These are phyloP conservation scores for Arabis alpina DNA, from an alignment of 345 rosid species.

Conservation along the genomic window DNA sequence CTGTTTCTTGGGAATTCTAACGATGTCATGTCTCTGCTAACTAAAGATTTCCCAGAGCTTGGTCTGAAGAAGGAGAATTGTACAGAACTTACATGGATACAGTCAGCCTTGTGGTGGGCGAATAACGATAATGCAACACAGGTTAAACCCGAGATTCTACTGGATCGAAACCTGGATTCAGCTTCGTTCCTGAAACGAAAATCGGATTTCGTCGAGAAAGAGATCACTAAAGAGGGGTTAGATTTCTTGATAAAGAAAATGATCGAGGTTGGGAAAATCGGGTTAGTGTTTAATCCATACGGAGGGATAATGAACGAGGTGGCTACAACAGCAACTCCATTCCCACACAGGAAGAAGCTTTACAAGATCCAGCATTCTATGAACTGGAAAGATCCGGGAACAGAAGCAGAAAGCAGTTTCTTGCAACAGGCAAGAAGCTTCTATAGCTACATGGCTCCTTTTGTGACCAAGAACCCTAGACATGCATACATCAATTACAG, in stretches of 20 bases:
- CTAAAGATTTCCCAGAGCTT: constrained; percentile 56
- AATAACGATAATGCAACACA: constrained; percentile 40
- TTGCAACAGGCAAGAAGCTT: constrained; percentile 41
- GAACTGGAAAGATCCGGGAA: constrained; percentile 53
- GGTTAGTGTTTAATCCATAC: constrained; percentile 61
- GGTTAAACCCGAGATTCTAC: constrained; percentile 46
- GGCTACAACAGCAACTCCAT: constrained; percentile 48
- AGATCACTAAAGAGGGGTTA: constrained; percentile 47
- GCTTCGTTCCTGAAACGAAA: constrained; percentile 55
- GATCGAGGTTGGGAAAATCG: constrained; percentile 53
- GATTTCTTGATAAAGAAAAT: constrained; percentile 49
- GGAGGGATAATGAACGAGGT: constrained; percentile 69
- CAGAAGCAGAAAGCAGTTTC: constrained; percentile 35
- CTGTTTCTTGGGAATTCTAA: constrained; percentile 48
- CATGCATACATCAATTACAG: constrained; percentile 60
- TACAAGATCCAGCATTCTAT: constrained; percentile 53
- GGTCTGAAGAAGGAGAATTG: constrained; percentile 53
- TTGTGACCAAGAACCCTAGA: constrained; percentile 72
- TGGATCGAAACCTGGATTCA: constrained; percentile 40
- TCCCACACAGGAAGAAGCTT: constrained; percentile 64
- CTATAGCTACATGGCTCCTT: constrained; percentile 60
- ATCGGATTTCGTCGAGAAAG: constrained; percentile 63
- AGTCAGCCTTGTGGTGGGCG: constrained; percentile 61
- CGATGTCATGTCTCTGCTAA: constrained; percentile 43
- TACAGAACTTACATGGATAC: constrained; percentile 60